A percentile compares a stretch with the other conserved stretches of the same genome.
Evolutionary conservation across 2,329 filamentous ascomycete species (phyloP).

Genomic region (Bipolaris bicolor): DNA sequence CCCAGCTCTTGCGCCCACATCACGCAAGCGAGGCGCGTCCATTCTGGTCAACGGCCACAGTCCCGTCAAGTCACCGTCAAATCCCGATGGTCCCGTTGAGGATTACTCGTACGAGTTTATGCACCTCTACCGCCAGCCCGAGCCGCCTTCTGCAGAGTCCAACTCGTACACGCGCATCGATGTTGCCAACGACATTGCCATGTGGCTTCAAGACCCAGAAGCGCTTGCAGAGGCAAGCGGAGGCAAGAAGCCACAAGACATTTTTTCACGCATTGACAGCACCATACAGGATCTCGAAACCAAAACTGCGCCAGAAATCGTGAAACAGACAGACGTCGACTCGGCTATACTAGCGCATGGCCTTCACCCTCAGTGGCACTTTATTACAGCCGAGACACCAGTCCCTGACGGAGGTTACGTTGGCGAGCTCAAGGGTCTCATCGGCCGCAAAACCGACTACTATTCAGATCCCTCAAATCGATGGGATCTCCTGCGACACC

Average conservation of each 20-base stretch:
- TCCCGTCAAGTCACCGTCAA: slow-evolving; percentile 76
- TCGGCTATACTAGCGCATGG: slow-evolving; percentile 58
- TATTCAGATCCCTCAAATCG: slow-evolving; percentile 53
- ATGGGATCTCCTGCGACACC: slow-evolving; percentile 56
- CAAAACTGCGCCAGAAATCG: slow-evolving; percentile 57
- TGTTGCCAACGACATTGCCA: slow-evolving; percentile 74
- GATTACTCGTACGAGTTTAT: slow-evolving; percentile 78
- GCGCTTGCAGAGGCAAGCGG: slow-evolving; percentile 72
- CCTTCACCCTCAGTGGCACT: slow-evolving; percentile 72
- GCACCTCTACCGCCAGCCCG: slow-evolving; percentile 71
- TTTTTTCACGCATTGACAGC: slow-evolving; percentile 69
- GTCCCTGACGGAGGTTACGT: slow-evolving; percentile 62
- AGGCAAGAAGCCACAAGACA: slow-evolving; percentile 66
- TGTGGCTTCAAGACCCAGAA: slow-evolving; percentile 78
- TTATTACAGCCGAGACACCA: slow-evolving; percentile 61
- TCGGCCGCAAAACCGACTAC: slow-evolving; percentile 57
- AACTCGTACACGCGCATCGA: slow-evolving; percentile 80
- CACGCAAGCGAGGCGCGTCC: slow-evolving; percentile 66
- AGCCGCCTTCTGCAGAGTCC: slow-evolving; percentile 63
- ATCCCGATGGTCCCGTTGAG: slow-evolving; percentile 68
- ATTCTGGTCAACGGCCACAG: slow-evolving; percentile 69
- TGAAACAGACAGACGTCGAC: slow-evolving; percentile 61
- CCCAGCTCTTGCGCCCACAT: slow-evolving; percentile 67
- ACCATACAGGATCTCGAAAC: slow-evolving; percentile 61
- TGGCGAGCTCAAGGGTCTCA: slow-evolving; percentile 71